Evolutionary conservation across 257 asterid species (phyloP).

Genomic region (Solanum bulbocastanum): DNA sequence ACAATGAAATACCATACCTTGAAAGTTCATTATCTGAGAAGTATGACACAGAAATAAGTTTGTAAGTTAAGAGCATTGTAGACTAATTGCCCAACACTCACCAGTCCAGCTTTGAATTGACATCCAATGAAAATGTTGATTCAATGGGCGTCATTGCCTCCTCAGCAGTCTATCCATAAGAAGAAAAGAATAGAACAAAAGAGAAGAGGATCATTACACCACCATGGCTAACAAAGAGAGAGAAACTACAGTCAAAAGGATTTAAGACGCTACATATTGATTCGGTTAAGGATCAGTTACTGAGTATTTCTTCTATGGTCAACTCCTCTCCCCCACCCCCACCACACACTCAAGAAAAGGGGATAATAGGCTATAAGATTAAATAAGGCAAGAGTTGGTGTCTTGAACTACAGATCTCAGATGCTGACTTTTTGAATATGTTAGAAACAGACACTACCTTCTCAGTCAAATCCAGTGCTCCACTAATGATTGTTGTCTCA

Average conservation of each 20-base stretch:
- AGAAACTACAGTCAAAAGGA: neutral
- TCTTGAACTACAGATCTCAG: neutral
- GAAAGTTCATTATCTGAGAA: neutral
- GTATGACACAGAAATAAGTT: neutral
- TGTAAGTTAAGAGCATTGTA: neutral
- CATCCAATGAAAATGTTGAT: slow-evolving; percentile 94
- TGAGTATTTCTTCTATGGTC: neutral
- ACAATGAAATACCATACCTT: neutral
- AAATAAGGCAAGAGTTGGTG: neutral
- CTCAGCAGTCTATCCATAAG: slow-evolving; percentile 80
- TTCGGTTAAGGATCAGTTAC: neutral
- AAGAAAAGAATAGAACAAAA: slow-evolving; percentile 1
- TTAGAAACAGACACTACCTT: slow-evolving; percentile 40
- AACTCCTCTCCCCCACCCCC: neutral
- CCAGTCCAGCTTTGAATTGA: slow-evolving; percentile 95
- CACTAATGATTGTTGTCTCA: slow-evolving; percentile 94
- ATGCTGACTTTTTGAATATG: neutral
- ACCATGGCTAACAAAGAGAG: neutral
- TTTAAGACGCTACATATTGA: neutral
- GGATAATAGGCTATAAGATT: neutral
- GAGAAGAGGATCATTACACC: neutral
- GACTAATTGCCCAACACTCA: slow-evolving; percentile 16
- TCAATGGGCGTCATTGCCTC: slow-evolving; percentile 99
- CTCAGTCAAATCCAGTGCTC: slow-evolving; percentile 94
- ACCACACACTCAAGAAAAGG: neutral